phyloP scores from a whole-genome alignment of 768 basidiomycete species.

The Psilocybe cubensis region DNA sequence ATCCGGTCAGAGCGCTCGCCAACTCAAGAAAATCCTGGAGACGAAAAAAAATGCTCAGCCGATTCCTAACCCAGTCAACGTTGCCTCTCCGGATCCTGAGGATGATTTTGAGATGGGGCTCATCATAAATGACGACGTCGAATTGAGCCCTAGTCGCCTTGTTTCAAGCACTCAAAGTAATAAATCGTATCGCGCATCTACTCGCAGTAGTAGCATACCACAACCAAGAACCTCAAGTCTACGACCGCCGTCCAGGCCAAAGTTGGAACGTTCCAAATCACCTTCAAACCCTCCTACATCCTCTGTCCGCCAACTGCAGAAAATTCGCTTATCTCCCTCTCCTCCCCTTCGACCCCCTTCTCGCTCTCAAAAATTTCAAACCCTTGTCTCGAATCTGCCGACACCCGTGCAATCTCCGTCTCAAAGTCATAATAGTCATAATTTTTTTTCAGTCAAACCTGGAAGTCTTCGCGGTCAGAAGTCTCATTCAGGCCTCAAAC shows the following conservation, averaged over 20 bases:
- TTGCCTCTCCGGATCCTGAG: conserved; percentile 67
- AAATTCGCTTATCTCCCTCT: conserved; percentile 69
- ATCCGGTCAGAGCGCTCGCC: conserved; percentile 60
- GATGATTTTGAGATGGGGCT: conserved; percentile 89
- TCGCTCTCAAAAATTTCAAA: conserved; percentile 66
- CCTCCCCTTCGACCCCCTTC: conserved; percentile 62
- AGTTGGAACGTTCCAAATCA: conserved; percentile 70
- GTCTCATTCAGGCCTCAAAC: conserved; percentile 81
- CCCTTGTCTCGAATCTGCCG: conserved; percentile 53
- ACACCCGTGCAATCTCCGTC: conserved; percentile 53
- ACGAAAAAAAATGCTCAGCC: conserved; percentile 58
- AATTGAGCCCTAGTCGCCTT: conserved; percentile 80
- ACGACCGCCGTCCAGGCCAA: conserved; percentile 68
- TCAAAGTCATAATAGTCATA: conserved; percentile 19
- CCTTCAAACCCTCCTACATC: conserved; percentile 70
- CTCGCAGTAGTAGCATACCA: conserved; percentile 65
- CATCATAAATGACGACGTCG: conserved; percentile 80
- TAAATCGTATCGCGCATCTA: conserved; percentile 45
- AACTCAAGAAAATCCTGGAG: conserved; percentile 55
- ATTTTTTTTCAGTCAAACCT: conserved; percentile 67
- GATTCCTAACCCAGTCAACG: conserved; percentile 41
- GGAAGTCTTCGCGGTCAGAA: conserved; percentile 83
- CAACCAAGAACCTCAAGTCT: conserved; percentile 50
- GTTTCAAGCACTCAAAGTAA: conserved; percentile 48
- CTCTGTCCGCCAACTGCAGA: conserved; percentile 71